Evolutionary conservation across 768 basidiomycete species (phyloP), one percentile per base, ranked within the genome.

Genomic region (Amanita phalloides): DNA sequence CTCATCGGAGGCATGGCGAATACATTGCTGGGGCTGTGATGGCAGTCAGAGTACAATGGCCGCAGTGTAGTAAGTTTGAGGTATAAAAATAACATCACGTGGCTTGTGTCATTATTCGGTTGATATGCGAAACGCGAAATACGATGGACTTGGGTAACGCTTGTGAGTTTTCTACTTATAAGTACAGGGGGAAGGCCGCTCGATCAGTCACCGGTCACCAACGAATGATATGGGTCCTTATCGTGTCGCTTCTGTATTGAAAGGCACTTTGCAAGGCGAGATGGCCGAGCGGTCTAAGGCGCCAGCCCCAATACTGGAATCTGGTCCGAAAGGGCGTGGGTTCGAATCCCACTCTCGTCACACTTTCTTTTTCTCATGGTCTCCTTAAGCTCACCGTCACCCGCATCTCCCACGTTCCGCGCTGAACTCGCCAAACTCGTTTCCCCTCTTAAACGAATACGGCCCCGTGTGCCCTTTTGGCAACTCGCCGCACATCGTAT

Each of bases 241-340:
- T 26, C 26, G 28, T 6, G n/a, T 37, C n/a, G 20, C 42, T 13
- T 28, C 8, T 28, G 25, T 45, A 7, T 1, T 9, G 11, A n/a
- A 17, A 1, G 0, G 6, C 0, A 33, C n/a, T n/a, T 20, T 0
- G 39, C 11, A 42, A 39, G 49, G 49, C 60, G 78, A 82, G 81
- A 84, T 86, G 83, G 83, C 84, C 82, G 84, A 86, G 82, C 81
- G 83, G 82, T 85, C 83, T 82, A 84, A 85, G 84, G 84, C 83
- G 84, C 81, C 81, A 86, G 82, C 1, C n/a, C n/a, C n/a, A n/a
- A n/a, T n/a, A 58, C 13, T 20, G 44, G 0, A 37, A 21, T 45
- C 45, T 46, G 45, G 51, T 53, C 51, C 51, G 44, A 38, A 38
- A 61, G 66, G 71, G 71, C 71, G 71, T 71, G 71, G 70, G 72